Conservation (phyloP, 352 stramenopile genomes). For the Thalassiosira livingstoniorum region DNA sequence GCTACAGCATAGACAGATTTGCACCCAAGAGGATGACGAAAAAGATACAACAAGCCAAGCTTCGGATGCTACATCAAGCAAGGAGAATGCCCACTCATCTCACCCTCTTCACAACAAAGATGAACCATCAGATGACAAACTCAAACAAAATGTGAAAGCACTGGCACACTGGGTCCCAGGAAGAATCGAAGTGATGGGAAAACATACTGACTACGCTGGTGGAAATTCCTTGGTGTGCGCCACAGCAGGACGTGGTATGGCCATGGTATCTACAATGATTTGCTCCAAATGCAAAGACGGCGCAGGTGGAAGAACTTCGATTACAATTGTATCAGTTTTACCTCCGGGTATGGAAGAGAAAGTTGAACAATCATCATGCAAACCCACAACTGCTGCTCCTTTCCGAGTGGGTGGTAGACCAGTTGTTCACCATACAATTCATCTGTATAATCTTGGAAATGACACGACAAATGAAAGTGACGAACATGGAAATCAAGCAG, state of each 20-base stretch:
- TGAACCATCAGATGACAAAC: too few relatives aligned
- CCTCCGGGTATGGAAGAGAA: constrained; percentile 24
- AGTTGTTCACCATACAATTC: constrained; percentile 40
- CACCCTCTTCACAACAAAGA: background rate
- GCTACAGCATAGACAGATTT: background rate
- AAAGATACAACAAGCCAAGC: background rate
- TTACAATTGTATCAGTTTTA: constrained; percentile 42
- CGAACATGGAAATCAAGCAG: background rate
- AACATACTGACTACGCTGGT: constrained; percentile 48
- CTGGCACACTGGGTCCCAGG: constrained; percentile 33
- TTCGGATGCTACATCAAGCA: too few relatives aligned
- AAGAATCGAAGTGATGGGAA: constrained; percentile 48
- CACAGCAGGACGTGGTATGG: constrained; percentile 28
- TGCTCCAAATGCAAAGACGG: background rate
- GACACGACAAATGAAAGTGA: background rate
- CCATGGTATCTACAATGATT: constrained; percentile 31
- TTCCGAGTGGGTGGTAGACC: constrained; percentile 30
- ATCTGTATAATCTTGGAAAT: constrained; percentile 1
- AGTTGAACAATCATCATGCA: constrained; percentile 1
- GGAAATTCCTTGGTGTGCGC: constrained; percentile 43
- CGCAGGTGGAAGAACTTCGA: background rate
- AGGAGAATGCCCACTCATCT: background rate
- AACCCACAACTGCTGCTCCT: constrained; percentile 1
- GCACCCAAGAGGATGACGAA: background rate
- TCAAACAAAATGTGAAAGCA: background rate